Base-by-base conservation (phyloP, 2,329 filamentous ascomycete species). In the Botrytis hyacinthi region DNA sequence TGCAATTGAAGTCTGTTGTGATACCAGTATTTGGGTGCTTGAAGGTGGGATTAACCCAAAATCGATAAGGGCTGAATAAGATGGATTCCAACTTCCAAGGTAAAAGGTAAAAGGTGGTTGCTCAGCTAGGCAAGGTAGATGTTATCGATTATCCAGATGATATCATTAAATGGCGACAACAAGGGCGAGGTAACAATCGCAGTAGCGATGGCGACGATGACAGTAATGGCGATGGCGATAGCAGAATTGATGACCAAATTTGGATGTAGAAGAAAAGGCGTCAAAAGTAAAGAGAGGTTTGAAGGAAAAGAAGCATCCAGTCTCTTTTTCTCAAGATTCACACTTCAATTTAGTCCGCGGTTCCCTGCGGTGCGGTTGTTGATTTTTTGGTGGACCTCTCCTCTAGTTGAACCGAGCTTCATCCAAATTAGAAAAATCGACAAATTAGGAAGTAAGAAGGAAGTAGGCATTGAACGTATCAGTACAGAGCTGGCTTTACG, bases 21-120 rank as follows among this genome's bases (percentile, higher is more conserved):
- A 35, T 68, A 42, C 35, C 66, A n/a, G 37, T 29, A 40, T 35
- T 6, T 35, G 29, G 16, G 10, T 20, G 35, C 7, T 37, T 20
- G 6, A 12, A 40, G 32, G 65, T 40, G 32, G 35, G 46, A 51
- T 54, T 29, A n/a, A 29, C 14, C 46, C 35, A 54, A 46, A 46
- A 67, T 67, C 37, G 65, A 54, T 29, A 67, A 67, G 37, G 26
- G 65, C 65, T 67, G 46, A 40, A 54, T 54, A 54, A 67, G 32
- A 67, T 62, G n/a, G 40, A 18, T 29, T 29, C 26, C 51, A 57
- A 57, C 3, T 67, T 37, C 20, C 63, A 37, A 51, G 29, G 29
- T 37, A n/a, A 51, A n/a, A 37, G 6, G 37, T 29, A 37, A 51
- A 37, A 37, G 6, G 60, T 29, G 32, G 22, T 40, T 67, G 63